Evolutionary conservation across 108 stramenopile genomes (phyloP), one percentile per base, ranked within the genome.

Genomic region (Nannochloropsis oceanica): DNA sequence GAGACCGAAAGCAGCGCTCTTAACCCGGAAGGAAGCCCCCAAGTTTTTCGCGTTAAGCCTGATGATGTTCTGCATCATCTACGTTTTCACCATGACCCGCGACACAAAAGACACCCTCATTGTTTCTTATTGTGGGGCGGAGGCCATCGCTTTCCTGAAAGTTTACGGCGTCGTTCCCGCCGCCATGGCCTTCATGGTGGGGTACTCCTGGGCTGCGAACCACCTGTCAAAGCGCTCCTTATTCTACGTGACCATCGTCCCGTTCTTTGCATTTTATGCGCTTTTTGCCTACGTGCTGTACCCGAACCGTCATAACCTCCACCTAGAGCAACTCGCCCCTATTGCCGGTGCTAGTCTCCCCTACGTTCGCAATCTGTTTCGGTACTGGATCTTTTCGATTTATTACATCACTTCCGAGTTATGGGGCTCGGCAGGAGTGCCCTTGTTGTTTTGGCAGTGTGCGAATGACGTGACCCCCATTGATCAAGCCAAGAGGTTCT

Each of bases 321-420:
- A 97, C 89, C 96, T 50, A 50, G 46, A 50, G 46, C 46, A 50
- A n/a, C 93, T 92, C 12, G 42, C 79, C 44, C 34, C 80, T 11
- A 89, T 95, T 46, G 95, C 95, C 79, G 82, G 26, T 59, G 80
- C 42, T 46, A 44, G 25, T 81, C 82, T 81, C 26, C 87, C 84
- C 27, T 83, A 87, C 86, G 82, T 90, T 81, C 86, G 88, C 26
- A 87, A 87, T 80, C 42, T 90, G 43, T 87, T 87, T 12, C 81
- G 88, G 12, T 97, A 97, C 91, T 99, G 98, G 98, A 94, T 93
- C 83, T 97, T 95, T 88, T 94, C 95, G 22, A 80, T 97, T 11
- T 99, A 96, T 88, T 99, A 99, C 89, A 94, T 96, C 84, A 92
- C 96, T 92, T 95, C 98, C 26, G 96, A 99, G 92, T 94, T 99